Evolutionary conservation across 2,329 filamentous ascomycete species (phyloP), one percentile per base, ranked within the genome.

Genomic region (Sphaerulina vaccinii): DNA sequence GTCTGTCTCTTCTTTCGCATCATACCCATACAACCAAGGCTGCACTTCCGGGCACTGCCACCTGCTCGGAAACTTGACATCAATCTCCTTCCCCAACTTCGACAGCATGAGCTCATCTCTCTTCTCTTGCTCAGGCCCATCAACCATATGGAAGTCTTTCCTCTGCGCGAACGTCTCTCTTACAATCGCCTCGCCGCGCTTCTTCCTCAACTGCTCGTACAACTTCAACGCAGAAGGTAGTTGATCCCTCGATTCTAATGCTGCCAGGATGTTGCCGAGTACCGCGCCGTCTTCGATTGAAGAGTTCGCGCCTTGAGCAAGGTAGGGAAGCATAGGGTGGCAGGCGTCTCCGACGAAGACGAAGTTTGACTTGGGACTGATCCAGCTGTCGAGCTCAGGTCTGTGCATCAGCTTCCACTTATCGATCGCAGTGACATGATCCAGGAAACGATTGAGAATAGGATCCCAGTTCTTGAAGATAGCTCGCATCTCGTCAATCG

Each of bases 351-450:
- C 83, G 1, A 70, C 72, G 65, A 73, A 70, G 46, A 73, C 67
- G 33, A 83, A 73, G 23, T 79, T 83, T 0, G 71, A 75, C 49
- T 71, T 65, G 0, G 75, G 68, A 52, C 77, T 81, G 0, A 81
- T 71, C 82, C 82, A 84, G 2, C 69, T 75, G 8, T 73, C 69
- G 60, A 84, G 70, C 55, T 81, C 76, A 2, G 72, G 71, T 38
- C 74, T 61, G 36, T 81, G 76, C 80, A 87, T 83, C 27, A 88
- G 66, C 63, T 82, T 85, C 86, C 85, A 88, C 66, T 87, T 88
- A 33, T 83, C 78, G 0, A 87, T 82, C 1, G 69, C 74, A 32
- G 79, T 75, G 0, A 86, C 82, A 37, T 76, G 74, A 2, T 70
- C 68, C 10, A 79, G 65, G 40, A 79, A 73, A 13, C 65, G 63